Base-by-base conservation (phyloP, 1,139 yeast genomes). In the Pichia sp. region DNA sequence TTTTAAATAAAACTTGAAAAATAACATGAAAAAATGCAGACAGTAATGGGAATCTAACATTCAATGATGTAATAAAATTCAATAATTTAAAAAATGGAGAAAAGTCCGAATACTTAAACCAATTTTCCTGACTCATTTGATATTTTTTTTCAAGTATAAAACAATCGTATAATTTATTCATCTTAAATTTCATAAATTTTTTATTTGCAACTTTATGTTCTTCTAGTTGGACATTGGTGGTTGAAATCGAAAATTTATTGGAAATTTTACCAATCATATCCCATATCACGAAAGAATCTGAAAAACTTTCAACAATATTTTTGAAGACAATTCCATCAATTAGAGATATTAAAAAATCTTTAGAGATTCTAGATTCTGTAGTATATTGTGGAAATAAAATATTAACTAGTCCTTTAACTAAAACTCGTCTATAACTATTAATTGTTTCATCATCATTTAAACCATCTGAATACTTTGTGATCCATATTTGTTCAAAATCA, bases 221-320 rank as follows among this genome's bases (percentile, higher is more conserved):
- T 30, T 23, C n/a, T 25, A 16, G 4, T 35, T 20, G 26, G 8
- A 20, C 20, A 12, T 28, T 5, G n/a, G 30, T n/a, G 10, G 11
- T 36, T 3, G 24, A 27, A 32, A 31, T 20, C 27, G 7, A 35
- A 23, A 44, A 3, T 29, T 31, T 29, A 29, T 54, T 59, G 35
- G 60, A 51, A 7, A 63, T 49, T 44, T 64, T 62, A 25, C 67
- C 63, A 11, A 69, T 52, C 6, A 72, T 57, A 30, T 67, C 71
- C 61, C 73, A 69, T 6, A 73, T 45, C 61, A 69, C 63, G 64
- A 71, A 73, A 30, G 71, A 71, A 47, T 72, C 74, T 25, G 70
- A 62, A 24, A 74, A 50, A 51, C 70, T 70, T 12, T 68, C 69
- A 2, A 72, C 54, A 1, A 66, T 55, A 42, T 65, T 71, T 37